Evolutionary conservation across 148 eudicot genomes (phyloP).

Genomic region (Salicornia ramosissima): DNA sequence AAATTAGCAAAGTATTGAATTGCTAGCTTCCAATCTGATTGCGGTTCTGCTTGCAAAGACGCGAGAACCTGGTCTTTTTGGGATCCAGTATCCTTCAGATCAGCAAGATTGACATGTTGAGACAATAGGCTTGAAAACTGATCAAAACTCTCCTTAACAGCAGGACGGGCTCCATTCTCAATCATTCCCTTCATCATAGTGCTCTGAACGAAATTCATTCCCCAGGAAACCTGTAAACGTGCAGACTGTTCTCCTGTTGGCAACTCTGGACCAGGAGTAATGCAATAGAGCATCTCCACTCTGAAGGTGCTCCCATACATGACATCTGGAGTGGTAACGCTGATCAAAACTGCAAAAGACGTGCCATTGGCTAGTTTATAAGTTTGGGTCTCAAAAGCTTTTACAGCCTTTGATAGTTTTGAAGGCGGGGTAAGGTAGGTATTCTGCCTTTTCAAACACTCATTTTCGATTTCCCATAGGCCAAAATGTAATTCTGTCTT

Average conservation of each 20-base stretch:
- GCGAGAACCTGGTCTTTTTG: constrained; percentile 76
- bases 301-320: constrained; percentile 71
- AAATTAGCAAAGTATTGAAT: constrained; percentile 75
- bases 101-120: constrained; percentile 55
- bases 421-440: constrained; percentile 63
- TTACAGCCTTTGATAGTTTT: constrained; percentile 66
- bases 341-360: constrained; percentile 52
- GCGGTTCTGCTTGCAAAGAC: constrained; percentile 58
- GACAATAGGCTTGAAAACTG: constrained; percentile 44
- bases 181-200: constrained; percentile 97
- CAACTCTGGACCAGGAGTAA: constrained; percentile 80
- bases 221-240: constrained; percentile 63
- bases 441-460: constrained; percentile 47
- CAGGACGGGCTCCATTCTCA: constrained; percentile 79
- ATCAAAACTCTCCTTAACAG: constrained; percentile 75
- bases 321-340: constrained; percentile 86
- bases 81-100: constrained; percentile 51
- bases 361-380: constrained; percentile 77
- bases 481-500: constrained; percentile 53
- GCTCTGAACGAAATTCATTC: constrained; percentile 75
- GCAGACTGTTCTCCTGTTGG: constrained; percentile 81
- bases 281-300: constrained; percentile 64
- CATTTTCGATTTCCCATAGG: constrained; percentile 63
- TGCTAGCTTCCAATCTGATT: constrained; percentile 83
- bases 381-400: constrained; percentile 77